Evolutionary conservation across 1,284 basidiomycete species (phyloP).

Genomic region (Rhodotorula sp.): DNA sequence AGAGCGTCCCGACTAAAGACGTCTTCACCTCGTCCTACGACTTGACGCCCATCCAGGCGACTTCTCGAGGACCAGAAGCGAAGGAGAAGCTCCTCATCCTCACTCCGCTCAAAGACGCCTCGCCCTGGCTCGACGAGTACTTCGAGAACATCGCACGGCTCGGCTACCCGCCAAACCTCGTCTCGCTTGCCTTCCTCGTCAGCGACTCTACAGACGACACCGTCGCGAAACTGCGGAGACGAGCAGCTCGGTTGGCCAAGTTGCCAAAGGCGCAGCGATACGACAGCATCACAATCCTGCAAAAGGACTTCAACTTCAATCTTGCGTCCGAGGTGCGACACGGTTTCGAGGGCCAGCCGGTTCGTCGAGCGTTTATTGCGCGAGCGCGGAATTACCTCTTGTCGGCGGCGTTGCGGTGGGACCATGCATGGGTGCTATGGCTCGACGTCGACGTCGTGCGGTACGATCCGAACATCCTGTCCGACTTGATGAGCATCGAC

Average conservation of each 20-base stretch:
- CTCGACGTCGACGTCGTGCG: slow-evolving; percentile 37
- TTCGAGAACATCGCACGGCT: slow-evolving; percentile 27
- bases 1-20: neutral
- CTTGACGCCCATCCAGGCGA: slow-evolving; percentile 21
- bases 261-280: slow-evolving; percentile 12
- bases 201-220: slow-evolving; percentile 31
- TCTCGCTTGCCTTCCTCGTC: slow-evolving; percentile 37
- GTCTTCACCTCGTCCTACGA: neutral
- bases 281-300: slow-evolving; percentile 27
- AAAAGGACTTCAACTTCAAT: slow-evolving; percentile 29
- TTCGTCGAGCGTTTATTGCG: slow-evolving; percentile 30
- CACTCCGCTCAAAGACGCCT: slow-evolving; percentile 31
- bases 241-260: slow-evolving; percentile 3
- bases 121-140: slow-evolving; percentile 29
- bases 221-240: slow-evolving; percentile 15
- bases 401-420: slow-evolving; percentile 13
- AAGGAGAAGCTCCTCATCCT: slow-evolving; percentile 28
- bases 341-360: slow-evolving; percentile 32
- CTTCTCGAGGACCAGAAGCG: neutral
- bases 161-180: slow-evolving; percentile 17
- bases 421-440: slow-evolving; percentile 32
- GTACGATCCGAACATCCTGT: slow-evolving; percentile 32
- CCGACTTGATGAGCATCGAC: slow-evolving; percentile 32
- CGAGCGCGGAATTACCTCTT: slow-evolving; percentile 33
- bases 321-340: slow-evolving; percentile 23